Percentiles rank a stretch among this genome's conserved stretches.
Conservation (phyloP, 768 basidiomycete genomes). For the Leucocoprinus leucothites region DNA sequence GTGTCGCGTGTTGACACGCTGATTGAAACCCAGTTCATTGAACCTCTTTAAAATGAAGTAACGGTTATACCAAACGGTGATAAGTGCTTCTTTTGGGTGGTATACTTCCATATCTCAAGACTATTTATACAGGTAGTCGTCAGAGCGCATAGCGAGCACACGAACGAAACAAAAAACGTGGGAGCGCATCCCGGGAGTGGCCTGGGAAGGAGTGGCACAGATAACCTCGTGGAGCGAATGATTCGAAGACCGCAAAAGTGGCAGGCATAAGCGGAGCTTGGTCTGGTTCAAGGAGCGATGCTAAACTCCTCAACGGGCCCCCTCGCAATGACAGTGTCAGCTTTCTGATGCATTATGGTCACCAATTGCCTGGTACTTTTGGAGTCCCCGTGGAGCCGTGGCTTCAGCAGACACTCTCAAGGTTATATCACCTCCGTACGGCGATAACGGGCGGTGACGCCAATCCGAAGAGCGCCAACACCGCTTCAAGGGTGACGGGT, state of each 20-base stretch:
- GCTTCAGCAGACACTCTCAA: no score
- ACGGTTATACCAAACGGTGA: neutral
- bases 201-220: no score
- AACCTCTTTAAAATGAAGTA: neutral
- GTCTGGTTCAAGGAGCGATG: no score
- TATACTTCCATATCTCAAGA: neutral
- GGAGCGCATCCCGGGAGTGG: neutral
- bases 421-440: neutral
- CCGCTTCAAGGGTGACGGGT: neutral
- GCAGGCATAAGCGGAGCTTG: neutral
- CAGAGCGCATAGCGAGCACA: neutral
- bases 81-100: neutral
- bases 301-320: no score
- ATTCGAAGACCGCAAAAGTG: neutral
- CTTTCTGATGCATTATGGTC: no score
- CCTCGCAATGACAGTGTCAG: no score
- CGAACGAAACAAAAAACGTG: neutral
- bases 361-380: neutral
- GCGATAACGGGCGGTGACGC: neutral
- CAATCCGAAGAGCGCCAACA: neutral
- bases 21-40: constrained; percentile 8
- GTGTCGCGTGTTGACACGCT: constrained; percentile 6
- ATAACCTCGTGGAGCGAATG: neutral
- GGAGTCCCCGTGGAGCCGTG: neutral
- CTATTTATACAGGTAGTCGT: neutral